Conservation (phyloP, 495 filamentous ascomycete species). For the Hypoxylon lienhwacheense region DNA sequence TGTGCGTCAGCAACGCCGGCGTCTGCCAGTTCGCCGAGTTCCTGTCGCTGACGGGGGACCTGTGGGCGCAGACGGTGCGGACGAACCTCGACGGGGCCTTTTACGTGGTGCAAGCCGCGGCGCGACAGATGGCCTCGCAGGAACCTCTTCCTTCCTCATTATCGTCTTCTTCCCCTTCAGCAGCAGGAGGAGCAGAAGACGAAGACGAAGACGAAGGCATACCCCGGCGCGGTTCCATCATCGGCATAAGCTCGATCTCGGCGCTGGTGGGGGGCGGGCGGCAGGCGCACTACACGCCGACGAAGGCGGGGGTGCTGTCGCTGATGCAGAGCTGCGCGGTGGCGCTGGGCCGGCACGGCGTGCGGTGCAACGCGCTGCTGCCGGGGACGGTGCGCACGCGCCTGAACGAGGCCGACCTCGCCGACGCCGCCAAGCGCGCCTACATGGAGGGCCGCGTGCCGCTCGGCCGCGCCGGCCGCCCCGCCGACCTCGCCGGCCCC, state of each 20-base stretch:
- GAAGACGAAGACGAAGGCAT: too few relatives aligned
- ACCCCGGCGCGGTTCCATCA: constrained; percentile 77
- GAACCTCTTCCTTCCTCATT: constrained; percentile 32
- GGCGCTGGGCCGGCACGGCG: constrained; percentile 72
- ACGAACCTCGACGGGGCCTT: constrained; percentile 88
- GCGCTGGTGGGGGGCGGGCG: constrained; percentile 79
- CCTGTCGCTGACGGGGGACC: constrained; percentile 64
- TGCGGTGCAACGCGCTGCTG: constrained; percentile 82
- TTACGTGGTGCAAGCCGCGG: constrained; percentile 81
- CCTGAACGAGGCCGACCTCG: constrained; percentile 82
- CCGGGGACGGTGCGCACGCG: constrained; percentile 86
- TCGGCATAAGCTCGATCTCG: constrained; percentile 79
- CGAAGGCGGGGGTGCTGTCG: constrained; percentile 80
- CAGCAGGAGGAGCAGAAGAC: background rate
- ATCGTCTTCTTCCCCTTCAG: background rate
- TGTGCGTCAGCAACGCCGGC: constrained; percentile 88
- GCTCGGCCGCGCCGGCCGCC: constrained; percentile 69
- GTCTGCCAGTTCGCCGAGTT: constrained; percentile 84
- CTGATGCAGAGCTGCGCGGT: constrained; percentile 85
- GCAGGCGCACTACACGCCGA: constrained; percentile 89
- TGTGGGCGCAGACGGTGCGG: constrained; percentile 65
- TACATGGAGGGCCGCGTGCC: constrained; percentile 90
- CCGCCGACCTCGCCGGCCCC: constrained; percentile 73
- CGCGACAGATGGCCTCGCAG: constrained; percentile 74
- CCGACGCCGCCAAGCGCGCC: constrained; percentile 64